Percentiles rank a stretch among this genome's conserved stretches.
Conservation (phyloP, 1,139 yeast species). For the Hemisphaericaspora xylofermentans region DNA sequence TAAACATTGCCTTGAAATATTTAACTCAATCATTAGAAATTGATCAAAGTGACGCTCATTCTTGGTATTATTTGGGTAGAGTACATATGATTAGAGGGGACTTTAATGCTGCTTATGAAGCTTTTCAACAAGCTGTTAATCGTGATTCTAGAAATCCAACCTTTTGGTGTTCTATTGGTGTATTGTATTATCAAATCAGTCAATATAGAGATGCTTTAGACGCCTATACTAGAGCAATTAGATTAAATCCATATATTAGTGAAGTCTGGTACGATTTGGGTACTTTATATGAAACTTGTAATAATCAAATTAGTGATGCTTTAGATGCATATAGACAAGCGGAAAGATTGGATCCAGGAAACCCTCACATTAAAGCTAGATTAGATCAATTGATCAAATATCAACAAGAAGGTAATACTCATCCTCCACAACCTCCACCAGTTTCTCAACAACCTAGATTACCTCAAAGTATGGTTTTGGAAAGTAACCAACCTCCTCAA, state of each 20-base stretch:
- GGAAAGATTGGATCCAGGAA: constrained; percentile 89
- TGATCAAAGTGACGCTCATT: constrained; percentile 88
- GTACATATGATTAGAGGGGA: constrained; percentile 96
- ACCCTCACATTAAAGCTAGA: constrained; percentile 91
- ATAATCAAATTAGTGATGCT: constrained; percentile 92
- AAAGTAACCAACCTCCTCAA: constrained; percentile 39
- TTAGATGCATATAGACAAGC: constrained; percentile 96
- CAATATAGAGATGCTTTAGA: constrained; percentile 96
- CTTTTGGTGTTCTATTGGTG: constrained; percentile 99
- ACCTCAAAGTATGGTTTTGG: constrained; percentile 61
- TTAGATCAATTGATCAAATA: constrained; percentile 78
- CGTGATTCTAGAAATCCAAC: constrained; percentile 96
- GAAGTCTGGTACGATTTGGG: constrained; percentile 99
- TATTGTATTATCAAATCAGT: constrained; percentile 88
- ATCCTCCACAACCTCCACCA: constrained; percentile 68
- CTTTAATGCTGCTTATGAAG: constrained; percentile 94
- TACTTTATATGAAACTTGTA: constrained; percentile 93
- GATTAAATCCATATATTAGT: constrained; percentile 90
- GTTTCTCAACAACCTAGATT: constrained; percentile 58
- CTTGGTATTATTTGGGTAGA: constrained; percentile 95
- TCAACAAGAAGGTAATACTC: constrained; percentile 72
- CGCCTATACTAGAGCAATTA: constrained; percentile 94
- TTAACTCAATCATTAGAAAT: constrained; percentile 84
- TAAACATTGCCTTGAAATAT: constrained; percentile 78
- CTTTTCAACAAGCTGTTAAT: constrained; percentile 98